phyloP scores from a whole-genome alignment of 2,329 filamentous ascomycete genomes.

The Trichoderma gracile region DNA sequence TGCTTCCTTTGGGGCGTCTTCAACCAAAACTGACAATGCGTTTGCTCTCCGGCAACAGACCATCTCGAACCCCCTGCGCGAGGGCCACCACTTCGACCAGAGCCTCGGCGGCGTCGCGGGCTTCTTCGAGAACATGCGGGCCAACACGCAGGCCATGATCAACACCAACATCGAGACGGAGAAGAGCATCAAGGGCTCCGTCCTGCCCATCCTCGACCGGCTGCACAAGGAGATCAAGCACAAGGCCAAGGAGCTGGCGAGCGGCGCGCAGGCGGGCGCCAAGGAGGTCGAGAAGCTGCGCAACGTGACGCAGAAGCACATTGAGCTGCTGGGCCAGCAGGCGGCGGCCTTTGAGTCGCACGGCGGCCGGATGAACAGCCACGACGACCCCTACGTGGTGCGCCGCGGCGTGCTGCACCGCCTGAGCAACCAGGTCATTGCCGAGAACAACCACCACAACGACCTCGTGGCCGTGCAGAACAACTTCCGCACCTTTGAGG shows the following conservation, averaged over 20 bases:
- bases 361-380: constrained; percentile 67
- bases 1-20: background rate
- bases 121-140: constrained; percentile 90
- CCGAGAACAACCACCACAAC: constrained; percentile 95
- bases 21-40: background rate
- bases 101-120: constrained; percentile 82
- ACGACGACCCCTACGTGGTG: constrained; percentile 86
- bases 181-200: constrained; percentile 81
- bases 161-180: constrained; percentile 90
- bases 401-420: constrained; percentile 79
- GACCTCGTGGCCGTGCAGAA: constrained; percentile 90
- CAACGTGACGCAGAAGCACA: constrained; percentile 86
- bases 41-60: constrained; percentile 51
- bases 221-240: constrained; percentile 96
- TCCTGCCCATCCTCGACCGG: constrained; percentile 85
- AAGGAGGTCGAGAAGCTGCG: constrained; percentile 93
- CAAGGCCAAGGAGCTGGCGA: constrained; percentile 85
- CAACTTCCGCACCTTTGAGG: constrained; percentile 84
- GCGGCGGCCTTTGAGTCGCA: constrained; percentile 76
- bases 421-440: constrained; percentile 84
- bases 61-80: constrained; percentile 79
- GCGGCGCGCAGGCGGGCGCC: constrained; percentile 77
- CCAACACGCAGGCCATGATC: constrained; percentile 87
- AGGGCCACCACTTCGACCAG: constrained; percentile 92
- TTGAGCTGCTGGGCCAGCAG: constrained; percentile 88